Base-by-base conservation (phyloP, 441 rosid genomes). In the Populus hybrid region DNA sequence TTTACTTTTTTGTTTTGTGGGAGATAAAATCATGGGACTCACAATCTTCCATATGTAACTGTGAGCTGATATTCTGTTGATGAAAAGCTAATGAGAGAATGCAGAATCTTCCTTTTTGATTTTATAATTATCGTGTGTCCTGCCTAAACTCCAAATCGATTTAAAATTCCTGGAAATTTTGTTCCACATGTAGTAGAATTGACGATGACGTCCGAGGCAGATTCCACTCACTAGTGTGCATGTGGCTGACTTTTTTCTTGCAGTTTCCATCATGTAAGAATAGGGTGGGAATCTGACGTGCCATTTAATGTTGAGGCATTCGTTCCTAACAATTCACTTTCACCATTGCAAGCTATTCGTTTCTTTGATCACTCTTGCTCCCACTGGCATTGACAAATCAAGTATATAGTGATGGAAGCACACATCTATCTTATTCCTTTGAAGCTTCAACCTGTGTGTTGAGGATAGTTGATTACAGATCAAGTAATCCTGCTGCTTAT, bases 51-150 rank as follows among this genome's bases (percentile, higher is more conserved):
- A 42, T 16, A 21, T 69, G 32, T 30, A 30, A 30, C 32, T 30
- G 77, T 72, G 65, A 72, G 30, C 24, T 72, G 64, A 72, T 74
- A 69, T 26, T 69, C 6, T 28, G 26, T 61, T 38, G 32, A 34
- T 70, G 61, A 70, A 70, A 70, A 32, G 19, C 23, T 30, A 74
- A 74, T 21, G 18, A 40, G 67, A 65, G 65, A 69, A 59, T 30
- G 73, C 24, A 9, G 8, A 61, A 63, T 9, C 70, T 26, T 40
- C 18, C 16, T 67, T 7, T 68, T 16, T 68, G n/a, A 1, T 5
- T 32, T 30, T 68, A 0, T 34, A 30, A 2, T 19, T 28, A 65
- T 65, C 14, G 14, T 4, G 69, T 65, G 69, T 21, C 32, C 34
- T 66, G 34, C 6, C 35, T 10, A 11, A 11, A 12, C 34, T 66